Percentiles rank a stretch among this genome's conserved stretches.
phyloP scores from a whole-genome alignment of 2,329 filamentous ascomycete genomes.

The Cladobotryum mycophilum region DNA sequence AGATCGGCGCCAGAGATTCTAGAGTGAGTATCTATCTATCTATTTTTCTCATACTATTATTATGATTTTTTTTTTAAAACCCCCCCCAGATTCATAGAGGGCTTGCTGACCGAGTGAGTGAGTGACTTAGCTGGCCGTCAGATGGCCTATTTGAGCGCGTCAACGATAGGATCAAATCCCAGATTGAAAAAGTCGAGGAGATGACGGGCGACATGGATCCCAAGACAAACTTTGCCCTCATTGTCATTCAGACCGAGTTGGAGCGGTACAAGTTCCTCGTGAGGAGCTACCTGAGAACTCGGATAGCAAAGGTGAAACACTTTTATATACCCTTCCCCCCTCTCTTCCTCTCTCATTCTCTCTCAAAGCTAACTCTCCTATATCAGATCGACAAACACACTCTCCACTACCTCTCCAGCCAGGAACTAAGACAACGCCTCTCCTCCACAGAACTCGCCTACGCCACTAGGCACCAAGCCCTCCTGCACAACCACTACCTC shows the following conservation, averaged over 20 bases:
- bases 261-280: conserved; percentile 91
- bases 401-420: conserved; percentile 62
- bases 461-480: conserved; percentile 73
- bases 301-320: conserved; percentile 71
- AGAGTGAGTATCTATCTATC: conserved; percentile 45
- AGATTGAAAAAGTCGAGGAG: conserved; percentile 66
- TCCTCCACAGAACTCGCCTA: conserved; percentile 76
- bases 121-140: conserved; percentile 50
- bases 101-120: no score
- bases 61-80: not conserved
- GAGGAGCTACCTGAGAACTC: conserved; percentile 70
- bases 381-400: conserved; percentile 68
- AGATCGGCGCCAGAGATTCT: conserved; percentile 85
- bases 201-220: conserved; percentile 83
- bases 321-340: not conserved
- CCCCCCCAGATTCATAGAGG: not conserved
- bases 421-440: conserved; percentile 53
- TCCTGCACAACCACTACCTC: conserved; percentile 79
- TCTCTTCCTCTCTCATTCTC: not conserved
- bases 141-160: conserved; percentile 75
- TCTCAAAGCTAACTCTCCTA: not conserved
- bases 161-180: conserved; percentile 62
- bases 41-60: not conserved
- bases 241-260: conserved; percentile 93
- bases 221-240: conserved; percentile 85